These are phyloP conservation scores for Sugiyamaella smithiae DNA, from an alignment of 805 yeast genomes.

Conservation along the genomic window DNA sequence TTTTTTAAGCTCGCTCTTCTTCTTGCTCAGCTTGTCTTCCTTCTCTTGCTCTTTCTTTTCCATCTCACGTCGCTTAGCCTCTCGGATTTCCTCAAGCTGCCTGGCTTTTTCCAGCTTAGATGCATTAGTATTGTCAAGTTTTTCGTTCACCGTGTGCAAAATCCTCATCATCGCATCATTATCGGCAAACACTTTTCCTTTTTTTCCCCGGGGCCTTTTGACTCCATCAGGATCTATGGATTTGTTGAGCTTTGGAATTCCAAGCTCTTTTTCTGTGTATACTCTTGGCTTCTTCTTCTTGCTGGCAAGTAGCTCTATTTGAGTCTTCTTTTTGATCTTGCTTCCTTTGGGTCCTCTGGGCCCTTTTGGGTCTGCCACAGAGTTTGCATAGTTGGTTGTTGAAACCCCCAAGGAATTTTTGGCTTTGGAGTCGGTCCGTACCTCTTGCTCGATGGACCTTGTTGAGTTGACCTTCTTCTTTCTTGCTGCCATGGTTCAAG, in stretches of 20 bases:
- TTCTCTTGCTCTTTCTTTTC: slow-evolving; percentile 78
- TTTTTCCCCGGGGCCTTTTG: slow-evolving; percentile 73
- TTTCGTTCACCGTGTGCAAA: slow-evolving; percentile 77
- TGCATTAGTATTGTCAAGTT: slow-evolving; percentile 72
- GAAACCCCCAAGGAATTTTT: slow-evolving; percentile 23
- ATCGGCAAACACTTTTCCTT: slow-evolving; percentile 43
- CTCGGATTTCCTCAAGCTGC: slow-evolving; percentile 86
- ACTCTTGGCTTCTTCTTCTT: slow-evolving; percentile 31
- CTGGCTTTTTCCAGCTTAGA: slow-evolving; percentile 87
- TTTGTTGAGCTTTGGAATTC: slow-evolving; percentile 74
- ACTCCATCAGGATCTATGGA: slow-evolving; percentile 82
- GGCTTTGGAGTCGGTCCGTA: slow-evolving; percentile 26
- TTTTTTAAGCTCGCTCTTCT: slow-evolving; percentile 35
- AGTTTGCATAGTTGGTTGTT: slow-evolving; percentile 20
- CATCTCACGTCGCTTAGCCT: slow-evolving; percentile 78
- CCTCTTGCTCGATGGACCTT: slow-evolving; percentile 38
- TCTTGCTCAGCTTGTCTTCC: slow-evolving; percentile 65
- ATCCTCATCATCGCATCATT: slow-evolving; percentile 74
- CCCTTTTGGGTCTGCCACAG: slow-evolving; percentile 7
- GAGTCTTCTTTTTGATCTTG: slow-evolving; percentile 10
- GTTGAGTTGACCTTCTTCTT: slow-evolving; percentile 14
- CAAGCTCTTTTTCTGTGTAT: slow-evolving; percentile 74
- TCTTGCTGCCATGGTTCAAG: slow-evolving; percentile 15
- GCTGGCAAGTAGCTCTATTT: slow-evolving; percentile 10
- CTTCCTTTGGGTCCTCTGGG: slow-evolving; percentile 5